Conservation (phyloP, 1,139 yeast species). For the Ashbya aceris region DNA sequence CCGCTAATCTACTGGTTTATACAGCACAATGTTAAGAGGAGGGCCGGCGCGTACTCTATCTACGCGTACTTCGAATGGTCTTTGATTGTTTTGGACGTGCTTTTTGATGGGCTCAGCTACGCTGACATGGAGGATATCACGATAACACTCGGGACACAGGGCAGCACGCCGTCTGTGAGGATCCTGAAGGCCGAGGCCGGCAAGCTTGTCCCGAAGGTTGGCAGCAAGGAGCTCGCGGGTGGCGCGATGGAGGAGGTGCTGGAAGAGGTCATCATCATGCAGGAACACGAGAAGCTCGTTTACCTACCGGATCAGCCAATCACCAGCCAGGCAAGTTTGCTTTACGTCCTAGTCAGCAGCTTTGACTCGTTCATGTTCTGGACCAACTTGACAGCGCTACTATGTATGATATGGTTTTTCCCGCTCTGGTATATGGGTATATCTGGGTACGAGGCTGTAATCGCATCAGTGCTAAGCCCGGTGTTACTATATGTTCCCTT, state of each 20-base stretch:
- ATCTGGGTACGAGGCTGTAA: slow-evolving; percentile 80
- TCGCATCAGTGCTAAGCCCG: slow-evolving; percentile 51
- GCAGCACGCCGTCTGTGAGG: slow-evolving; percentile 10
- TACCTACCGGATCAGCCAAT: slow-evolving; percentile 6
- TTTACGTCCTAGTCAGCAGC: slow-evolving; percentile 39
- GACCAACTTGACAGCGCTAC: slow-evolving; percentile 73
- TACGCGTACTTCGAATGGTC: slow-evolving; percentile 96
- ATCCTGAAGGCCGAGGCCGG: slow-evolving; percentile 4
- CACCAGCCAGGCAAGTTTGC: slow-evolving; percentile 26
- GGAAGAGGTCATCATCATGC: slow-evolving; percentile 14
- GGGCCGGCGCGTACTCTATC: slow-evolving; percentile 89
- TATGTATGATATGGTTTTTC: slow-evolving; percentile 89
- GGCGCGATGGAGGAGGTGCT: slow-evolving; percentile 7
- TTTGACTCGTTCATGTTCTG: slow-evolving; percentile 68
- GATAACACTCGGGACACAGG: slow-evolving; percentile 6
- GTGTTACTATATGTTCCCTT: slow-evolving; percentile 46
- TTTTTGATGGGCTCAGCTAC: slow-evolving; percentile 73
- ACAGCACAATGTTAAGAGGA: slow-evolving; percentile 80
- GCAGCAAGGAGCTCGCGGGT: background rate
- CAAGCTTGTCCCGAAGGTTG: background rate
- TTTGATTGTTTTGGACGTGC: slow-evolving; percentile 69
- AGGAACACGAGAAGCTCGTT: slow-evolving; percentile 10
- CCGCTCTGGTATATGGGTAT: slow-evolving; percentile 98
- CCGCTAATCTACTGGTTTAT: slow-evolving; percentile 86
- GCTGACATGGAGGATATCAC: slow-evolving; percentile 47